Evolutionary conservation across 169 alveolate species (phyloP), one percentile per base, ranked within the genome.

Genomic region (Plasmodium blacklocki): DNA sequence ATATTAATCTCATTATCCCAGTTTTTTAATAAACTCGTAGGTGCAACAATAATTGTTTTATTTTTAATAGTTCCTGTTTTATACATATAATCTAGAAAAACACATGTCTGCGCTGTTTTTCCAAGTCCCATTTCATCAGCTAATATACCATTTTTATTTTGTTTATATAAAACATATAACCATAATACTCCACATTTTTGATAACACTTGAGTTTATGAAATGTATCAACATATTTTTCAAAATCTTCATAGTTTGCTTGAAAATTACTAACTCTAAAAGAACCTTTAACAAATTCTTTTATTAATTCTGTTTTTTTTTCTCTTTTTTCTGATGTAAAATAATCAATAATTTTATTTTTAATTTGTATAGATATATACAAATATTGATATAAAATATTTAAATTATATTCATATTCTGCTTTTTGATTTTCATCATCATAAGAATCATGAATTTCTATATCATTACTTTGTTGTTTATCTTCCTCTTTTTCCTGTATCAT

Each of bases 121-220:
- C 98, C 98, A 32, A 96, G 88, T n/a, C 98, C 98, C 98, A 96
- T 96, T 58, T 96, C 98, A 87, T 96, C 98, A 0, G 98, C 98
- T 62, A 96, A 93, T 26, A 96, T 96, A 26, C 97, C 97, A 63
- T 94, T 93, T 72, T 96, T 96, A 23, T 63, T 52, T 68, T 91
- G 91, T 15, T 74, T 73, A 75, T 96, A 96, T 58, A 96, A 68
- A 49, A 95, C 70, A 23, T 95, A 92, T 59, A 96, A 88, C 98
- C 98, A 96, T 62, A 93, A 94, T 26, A 96, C 96, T 1, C 98
- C 98, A 89, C 96, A 95, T 70, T 95, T 90, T 74, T 96, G 98
- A 71, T 96, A 96, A 63, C 89, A 88, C 73, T 96, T 96, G 62
- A 96, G 88, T 26, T 87, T 88, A 23, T 78, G 59, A 78, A 92